Evolutionary conservation across 2,329 filamentous ascomycete genomes (phyloP).

Genomic region (Diplodia mutila): DNA sequence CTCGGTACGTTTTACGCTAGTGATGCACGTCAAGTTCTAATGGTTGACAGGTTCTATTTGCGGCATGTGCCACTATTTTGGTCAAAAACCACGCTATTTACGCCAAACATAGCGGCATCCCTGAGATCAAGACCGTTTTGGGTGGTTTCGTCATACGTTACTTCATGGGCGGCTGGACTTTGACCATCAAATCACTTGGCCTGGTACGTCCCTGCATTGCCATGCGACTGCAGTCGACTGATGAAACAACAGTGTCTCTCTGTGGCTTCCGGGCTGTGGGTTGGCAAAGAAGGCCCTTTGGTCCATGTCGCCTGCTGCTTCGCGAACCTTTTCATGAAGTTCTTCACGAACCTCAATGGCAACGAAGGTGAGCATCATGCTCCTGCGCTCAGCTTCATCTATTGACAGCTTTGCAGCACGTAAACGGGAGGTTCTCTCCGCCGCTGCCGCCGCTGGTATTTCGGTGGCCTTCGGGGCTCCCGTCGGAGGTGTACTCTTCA

Average conservation of each 20-base stretch:
- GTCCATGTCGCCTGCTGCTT: constrained; percentile 98
- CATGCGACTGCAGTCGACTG: constrained; percentile 34
- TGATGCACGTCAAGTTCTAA: constrained; percentile 33
- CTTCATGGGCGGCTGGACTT: constrained; percentile 86
- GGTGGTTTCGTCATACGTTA: constrained; percentile 90
- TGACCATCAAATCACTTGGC: constrained; percentile 86
- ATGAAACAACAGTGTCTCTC: constrained; percentile 70
- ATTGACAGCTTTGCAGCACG: constrained; percentile 62
- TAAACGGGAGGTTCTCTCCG: constrained; percentile 90
- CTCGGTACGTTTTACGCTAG: constrained; percentile 62
- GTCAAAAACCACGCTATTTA: constrained; percentile 84
- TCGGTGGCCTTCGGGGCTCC: constrained; percentile 93
- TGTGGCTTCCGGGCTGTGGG: constrained; percentile 92
- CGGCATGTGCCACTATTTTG: constrained; percentile 74
- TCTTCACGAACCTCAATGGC: constrained; percentile 76
- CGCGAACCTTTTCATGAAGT: constrained; percentile 89
- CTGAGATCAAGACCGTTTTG: constrained; percentile 95
- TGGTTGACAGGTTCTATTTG: constrained; percentile 68
- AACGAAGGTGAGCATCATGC: constrained; percentile 71
- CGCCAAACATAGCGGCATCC: constrained; percentile 93
- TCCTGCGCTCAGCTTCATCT: background rate
- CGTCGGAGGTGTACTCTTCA: constrained; percentile 93
- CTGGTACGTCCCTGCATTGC: constrained; percentile 56
- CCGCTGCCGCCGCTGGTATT: constrained; percentile 88
- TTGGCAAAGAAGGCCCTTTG: constrained; percentile 92